Conservation (phyloP, 306 rosid genomes). For the Dryas drummondii region DNA sequence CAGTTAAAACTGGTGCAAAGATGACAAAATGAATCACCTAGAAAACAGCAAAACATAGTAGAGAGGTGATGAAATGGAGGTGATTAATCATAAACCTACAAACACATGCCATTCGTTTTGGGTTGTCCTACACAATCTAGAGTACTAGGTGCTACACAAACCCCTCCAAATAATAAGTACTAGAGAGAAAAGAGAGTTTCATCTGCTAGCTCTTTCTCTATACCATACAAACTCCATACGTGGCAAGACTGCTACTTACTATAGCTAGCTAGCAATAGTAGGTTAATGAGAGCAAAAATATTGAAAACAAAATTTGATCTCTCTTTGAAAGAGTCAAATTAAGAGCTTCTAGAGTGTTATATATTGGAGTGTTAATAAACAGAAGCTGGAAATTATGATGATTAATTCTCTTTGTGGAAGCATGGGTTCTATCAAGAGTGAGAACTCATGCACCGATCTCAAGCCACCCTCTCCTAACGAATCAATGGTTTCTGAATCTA, state of each 20-base stretch:
- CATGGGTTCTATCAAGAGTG: constrained; percentile 55
- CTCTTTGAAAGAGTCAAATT: not conserved
- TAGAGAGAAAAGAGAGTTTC: constrained; percentile 35
- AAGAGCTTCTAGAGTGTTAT: too few species aligned
- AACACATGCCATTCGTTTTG: constrained; percentile 31
- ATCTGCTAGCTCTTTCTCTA: constrained; percentile 35
- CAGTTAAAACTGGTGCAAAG: constrained; percentile 32
- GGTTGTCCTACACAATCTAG: constrained; percentile 27
- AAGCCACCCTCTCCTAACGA: constrained; percentile 51
- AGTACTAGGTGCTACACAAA: not conserved
- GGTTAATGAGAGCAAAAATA: constrained; percentile 23
- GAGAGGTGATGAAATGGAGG: constrained; percentile 34
- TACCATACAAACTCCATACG: constrained; percentile 20
- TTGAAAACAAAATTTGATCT: not conserved
- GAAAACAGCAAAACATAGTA: constrained; percentile 48
- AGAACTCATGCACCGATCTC: constrained; percentile 47
- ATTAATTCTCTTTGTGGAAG: constrained; percentile 79
- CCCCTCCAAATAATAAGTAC: constrained; percentile 36
- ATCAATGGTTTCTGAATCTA: constrained; percentile 37
- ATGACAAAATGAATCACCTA: constrained; percentile 46
- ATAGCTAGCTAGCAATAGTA: not conserved
- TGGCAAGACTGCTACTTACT: too few species aligned
- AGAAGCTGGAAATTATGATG: constrained; percentile 28
- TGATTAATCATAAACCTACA: constrained; percentile 41
- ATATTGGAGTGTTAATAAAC: too few species aligned